phyloP scores from a whole-genome alignment of 2,329 filamentous ascomycete genomes.

The Westerdykella sp. region DNA sequence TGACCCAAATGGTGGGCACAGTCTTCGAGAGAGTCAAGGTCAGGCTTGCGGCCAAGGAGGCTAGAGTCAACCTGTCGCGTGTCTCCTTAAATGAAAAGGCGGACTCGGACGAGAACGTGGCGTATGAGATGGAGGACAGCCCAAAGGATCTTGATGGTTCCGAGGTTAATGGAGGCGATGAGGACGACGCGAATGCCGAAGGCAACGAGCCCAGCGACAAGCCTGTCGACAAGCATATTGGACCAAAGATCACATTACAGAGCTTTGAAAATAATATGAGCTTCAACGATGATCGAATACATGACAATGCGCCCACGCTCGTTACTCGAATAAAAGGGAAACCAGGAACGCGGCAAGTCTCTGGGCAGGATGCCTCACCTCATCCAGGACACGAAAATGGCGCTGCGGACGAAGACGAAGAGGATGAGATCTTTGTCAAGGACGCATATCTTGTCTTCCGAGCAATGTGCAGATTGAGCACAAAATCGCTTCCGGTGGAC shows the following conservation, averaged over 20 bases:
- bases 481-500: slow-evolving; percentile 81
- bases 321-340: slow-evolving; percentile 53
- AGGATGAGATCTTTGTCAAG: slow-evolving; percentile 94
- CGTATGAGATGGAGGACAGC: slow-evolving; percentile 14
- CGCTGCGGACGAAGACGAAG: slow-evolving; percentile 59
- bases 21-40: slow-evolving; percentile 93
- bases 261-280: slow-evolving; percentile 63
- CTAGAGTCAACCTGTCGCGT: slow-evolving; percentile 53
- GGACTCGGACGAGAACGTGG: slow-evolving; percentile 28
- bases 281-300: slow-evolving; percentile 60
- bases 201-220: slow-evolving; percentile 39
- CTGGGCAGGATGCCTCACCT: slow-evolving; percentile 40
- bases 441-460: slow-evolving; percentile 96
- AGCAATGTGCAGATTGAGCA: slow-evolving; percentile 95
- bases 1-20: slow-evolving; percentile 97
- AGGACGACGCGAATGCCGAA: slow-evolving; percentile 31
- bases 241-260: slow-evolving; percentile 58
- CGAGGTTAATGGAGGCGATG: slow-evolving; percentile 32
- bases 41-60: slow-evolving; percentile 79
- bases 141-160: slow-evolving; percentile 20
- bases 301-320: slow-evolving; percentile 61
- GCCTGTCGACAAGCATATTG: slow-evolving; percentile 44
- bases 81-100: slow-evolving; percentile 37
- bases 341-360: slow-evolving; percentile 39
- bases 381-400: slow-evolving; percentile 38